Evolutionary conservation across 441 rosid species (phyloP).

Genomic region (Pelargonium cotyledonis): DNA sequence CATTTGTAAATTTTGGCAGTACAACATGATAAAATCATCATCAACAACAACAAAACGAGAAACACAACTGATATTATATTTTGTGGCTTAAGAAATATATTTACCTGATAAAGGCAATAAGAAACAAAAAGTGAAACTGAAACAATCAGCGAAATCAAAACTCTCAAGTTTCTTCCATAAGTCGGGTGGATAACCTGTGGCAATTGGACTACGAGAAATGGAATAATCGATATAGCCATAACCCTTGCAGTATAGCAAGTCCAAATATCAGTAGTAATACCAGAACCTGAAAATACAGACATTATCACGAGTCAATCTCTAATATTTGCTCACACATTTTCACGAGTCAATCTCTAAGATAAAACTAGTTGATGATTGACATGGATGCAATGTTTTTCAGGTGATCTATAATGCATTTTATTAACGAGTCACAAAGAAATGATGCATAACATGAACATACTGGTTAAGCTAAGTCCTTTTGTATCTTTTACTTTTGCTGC

Average conservation of each 20-base stretch:
- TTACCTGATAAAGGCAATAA: slow-evolving; percentile 7
- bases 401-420: neutral
- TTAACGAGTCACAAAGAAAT: neutral
- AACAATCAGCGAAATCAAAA: slow-evolving; percentile 1
- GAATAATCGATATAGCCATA: slow-evolving; percentile 4
- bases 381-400: no score
- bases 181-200: slow-evolving; percentile 5
- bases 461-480: slow-evolving; percentile 48
- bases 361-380: no score
- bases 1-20: no score
- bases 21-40: no score
- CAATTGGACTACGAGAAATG: slow-evolving; percentile 3
- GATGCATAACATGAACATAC: slow-evolving; percentile 27
- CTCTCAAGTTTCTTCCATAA: neutral
- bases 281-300: neutral
- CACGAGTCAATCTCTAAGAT: neutral
- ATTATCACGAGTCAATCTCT: neutral
- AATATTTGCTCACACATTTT: neutral
- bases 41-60: no score
- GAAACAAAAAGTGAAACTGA: neutral
- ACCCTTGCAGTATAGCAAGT: slow-evolving; percentile 7
- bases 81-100: neutral
- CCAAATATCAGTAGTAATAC: slow-evolving; percentile 6
- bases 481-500: slow-evolving; percentile 48
- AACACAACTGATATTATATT: neutral